Conservation (phyloP, 1,284 basidiomycete genomes). For the Ustilago bromivora region DNA sequence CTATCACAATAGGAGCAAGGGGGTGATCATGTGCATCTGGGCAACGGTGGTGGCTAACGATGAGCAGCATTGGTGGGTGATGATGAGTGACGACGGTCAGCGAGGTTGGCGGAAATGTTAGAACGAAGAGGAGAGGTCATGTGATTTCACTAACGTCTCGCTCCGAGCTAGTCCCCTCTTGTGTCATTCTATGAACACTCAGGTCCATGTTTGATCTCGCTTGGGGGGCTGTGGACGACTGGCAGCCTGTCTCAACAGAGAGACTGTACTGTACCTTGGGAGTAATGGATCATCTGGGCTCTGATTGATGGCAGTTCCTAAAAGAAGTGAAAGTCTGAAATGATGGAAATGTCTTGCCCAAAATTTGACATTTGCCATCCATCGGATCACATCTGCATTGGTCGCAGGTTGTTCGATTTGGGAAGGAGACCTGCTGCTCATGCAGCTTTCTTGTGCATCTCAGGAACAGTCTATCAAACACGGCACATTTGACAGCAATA, state of each 20-base stretch:
- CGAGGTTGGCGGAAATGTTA: background rate
- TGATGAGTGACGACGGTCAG: no score
- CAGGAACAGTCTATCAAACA: background rate
- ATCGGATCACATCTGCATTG: background rate
- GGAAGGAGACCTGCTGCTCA: background rate
- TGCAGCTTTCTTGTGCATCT: background rate
- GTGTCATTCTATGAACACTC: background rate
- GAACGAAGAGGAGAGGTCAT: no score
- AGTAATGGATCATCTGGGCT: no score
- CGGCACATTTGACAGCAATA: background rate
- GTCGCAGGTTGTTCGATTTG: background rate
- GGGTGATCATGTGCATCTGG: no score
- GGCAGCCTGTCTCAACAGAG: background rate
- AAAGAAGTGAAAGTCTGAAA: background rate
- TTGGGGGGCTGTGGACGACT: no score
- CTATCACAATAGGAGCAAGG: no score
- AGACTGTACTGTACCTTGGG: background rate
- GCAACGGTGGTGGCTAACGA: no score
- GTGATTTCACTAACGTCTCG: background rate
- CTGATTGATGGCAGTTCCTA: no score
- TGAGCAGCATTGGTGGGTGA: no score
- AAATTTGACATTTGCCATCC: slow-evolving; percentile 17
- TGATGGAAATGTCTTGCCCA: slow-evolving; percentile 2
- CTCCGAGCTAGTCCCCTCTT: background rate
- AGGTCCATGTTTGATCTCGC: no score